Base-by-base conservation (phyloP, 768 basidiomycete genomes). In the Gelatoporia subvermispora region DNA sequence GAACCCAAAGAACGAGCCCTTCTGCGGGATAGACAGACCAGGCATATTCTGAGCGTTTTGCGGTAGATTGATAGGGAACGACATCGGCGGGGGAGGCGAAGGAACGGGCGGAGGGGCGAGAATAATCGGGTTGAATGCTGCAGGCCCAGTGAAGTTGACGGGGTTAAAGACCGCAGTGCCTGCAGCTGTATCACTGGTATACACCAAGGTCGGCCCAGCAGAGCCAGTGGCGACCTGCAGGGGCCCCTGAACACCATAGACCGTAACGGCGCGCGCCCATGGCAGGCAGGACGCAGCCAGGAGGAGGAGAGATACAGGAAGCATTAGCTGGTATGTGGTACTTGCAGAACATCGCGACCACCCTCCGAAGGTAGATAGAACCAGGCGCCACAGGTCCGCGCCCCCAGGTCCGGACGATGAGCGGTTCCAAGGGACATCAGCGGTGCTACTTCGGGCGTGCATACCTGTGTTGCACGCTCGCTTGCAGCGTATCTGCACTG, bases 1-100 rank as follows among this genome's bases (percentile, higher is more conserved):
- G 60, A 89, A 89, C 1, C 85, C 85, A 43, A 82, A 75, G 60
- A 88, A 88, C 9, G 78, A 73, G 15, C 80, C 82, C 16, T 61
- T 56, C 48, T 74, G 72, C 11, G 61, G 58, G 45, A 74, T 73
- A 2, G 74, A 74, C 31, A 80, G 52, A 9, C 62, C 66, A 3
- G 51, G 43, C 38, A 67, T 59, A n/a, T 55, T 53, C 8, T 51
- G 49, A 11, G 48, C 59, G 34, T 47, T 58, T n/a, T 49, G 50
- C 20, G 52, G 48, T n/a, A 82, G 64, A 42, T 70, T 64, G 2
- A 84, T 53, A 13, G 64, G 62, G 53, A 80, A 81, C 23, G 69
- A 61, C 0, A 59, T 71, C 9, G 70, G 59, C 7, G 74, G 65
- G 0, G 72, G 55, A 3, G 76, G 73, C 43, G 61, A 63, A 1